A percentile compares a stretch with the other conserved stretches of the same genome.
Conservation (phyloP, 305 asterid species). For the Fraxinus paxiana region DNA sequence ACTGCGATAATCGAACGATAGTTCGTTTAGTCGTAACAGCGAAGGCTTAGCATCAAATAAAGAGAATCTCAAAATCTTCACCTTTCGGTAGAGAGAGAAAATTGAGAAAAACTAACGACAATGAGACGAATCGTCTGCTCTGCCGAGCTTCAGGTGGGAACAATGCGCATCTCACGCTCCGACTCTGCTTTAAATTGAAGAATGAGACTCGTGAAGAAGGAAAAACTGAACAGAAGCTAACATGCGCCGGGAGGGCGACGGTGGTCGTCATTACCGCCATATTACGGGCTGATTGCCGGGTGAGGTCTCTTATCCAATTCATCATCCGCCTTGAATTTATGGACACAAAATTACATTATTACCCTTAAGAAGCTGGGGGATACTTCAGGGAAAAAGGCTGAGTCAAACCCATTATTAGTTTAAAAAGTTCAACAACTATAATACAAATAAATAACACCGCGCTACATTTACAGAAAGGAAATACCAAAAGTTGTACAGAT, state of each 20-base stretch:
- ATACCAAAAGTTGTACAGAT: too few species aligned
- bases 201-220: conserved; percentile 25
- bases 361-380: conserved; percentile 15
- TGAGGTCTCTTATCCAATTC: conserved; percentile 42
- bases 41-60: not conserved
- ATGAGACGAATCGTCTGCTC: conserved; percentile 64
- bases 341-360: conserved; percentile 20
- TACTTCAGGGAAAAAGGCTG: not conserved
- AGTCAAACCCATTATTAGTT: too few species aligned
- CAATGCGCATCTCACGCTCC: conserved; percentile 42
- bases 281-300: conserved; percentile 23
- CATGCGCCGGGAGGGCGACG: conserved; percentile 33
- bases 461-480: too few species aligned
- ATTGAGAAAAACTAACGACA: conserved; percentile 47
- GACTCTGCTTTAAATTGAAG: conserved; percentile 20
- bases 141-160: conserved; percentile 35
- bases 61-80: conserved; percentile 2
- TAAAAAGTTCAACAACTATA: not conserved
- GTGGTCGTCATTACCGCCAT: conserved; percentile 43
- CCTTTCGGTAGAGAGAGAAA: conserved; percentile 53
- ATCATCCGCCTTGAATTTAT: not conserved
- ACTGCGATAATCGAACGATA: not conserved
- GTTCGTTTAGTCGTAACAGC: not conserved
- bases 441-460: too few species aligned
- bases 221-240: conserved; percentile 26